Evolutionary conservation across 345 rosid species (phyloP).

Genomic region (Eucalyptus sp.): DNA sequence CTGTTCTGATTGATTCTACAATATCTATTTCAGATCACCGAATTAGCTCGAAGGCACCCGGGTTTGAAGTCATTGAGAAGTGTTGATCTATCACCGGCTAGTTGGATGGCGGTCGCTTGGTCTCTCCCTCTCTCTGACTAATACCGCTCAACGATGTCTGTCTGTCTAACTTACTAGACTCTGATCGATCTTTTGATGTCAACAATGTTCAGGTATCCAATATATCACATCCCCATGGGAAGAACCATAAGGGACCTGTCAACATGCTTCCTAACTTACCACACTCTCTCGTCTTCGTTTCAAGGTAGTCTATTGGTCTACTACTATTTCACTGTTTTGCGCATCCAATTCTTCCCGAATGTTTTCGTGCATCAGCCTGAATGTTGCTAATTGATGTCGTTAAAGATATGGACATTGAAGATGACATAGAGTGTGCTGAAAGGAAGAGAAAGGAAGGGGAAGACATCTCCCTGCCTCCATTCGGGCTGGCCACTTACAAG

Average conservation of each 20-base stretch:
- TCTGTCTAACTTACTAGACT: not conserved
- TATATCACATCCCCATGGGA: constrained; percentile 99
- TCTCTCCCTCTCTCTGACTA: constrained; percentile 5
- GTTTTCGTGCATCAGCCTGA: not conserved
- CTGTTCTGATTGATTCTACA: not conserved
- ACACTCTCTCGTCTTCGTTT: constrained; percentile 91
- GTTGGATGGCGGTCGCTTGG: constrained; percentile 99
- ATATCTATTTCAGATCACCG: constrained; percentile 46
- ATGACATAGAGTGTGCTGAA: constrained; percentile 27
- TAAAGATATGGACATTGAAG: constrained; percentile 69
- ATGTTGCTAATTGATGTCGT: not conserved
- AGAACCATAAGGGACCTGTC: constrained; percentile 96
- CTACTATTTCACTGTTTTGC: not conserved
- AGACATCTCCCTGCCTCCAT: constrained; percentile 53
- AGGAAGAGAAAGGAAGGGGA: constrained; percentile 58
- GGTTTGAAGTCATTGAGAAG: constrained; percentile 90
- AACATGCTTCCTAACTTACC: constrained; percentile 92
- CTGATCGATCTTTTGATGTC: not conserved
- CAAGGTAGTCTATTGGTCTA: constrained; percentile 41
- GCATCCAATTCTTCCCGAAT: not conserved
- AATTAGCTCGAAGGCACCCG: constrained; percentile 52
- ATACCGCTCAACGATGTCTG: not conserved
- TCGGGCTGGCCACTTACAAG: constrained; percentile 97
- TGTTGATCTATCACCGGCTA: constrained; percentile 98
- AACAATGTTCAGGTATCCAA: constrained; percentile 62